Conservation (phyloP, 345 rosid genomes). For the Eucalyptus lansdowneana region DNA sequence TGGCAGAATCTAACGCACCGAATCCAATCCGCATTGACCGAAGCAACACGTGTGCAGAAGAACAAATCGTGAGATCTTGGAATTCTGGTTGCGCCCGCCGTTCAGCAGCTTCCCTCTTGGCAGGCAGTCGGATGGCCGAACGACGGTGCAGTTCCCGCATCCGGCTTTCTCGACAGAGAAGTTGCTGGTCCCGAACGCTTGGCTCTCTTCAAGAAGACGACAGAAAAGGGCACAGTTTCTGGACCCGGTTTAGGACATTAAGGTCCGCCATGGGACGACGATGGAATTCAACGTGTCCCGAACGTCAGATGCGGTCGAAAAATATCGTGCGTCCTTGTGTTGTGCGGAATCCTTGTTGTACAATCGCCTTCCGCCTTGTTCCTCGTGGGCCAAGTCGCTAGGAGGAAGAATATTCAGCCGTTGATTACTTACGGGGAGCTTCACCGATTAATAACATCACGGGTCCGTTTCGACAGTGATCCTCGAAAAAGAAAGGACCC, state of each 20-base stretch:
- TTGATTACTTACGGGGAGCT: background rate
- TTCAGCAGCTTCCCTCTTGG: background rate
- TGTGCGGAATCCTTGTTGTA: background rate
- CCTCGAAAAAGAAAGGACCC: background rate
- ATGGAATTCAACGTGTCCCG: background rate
- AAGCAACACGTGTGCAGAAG: background rate
- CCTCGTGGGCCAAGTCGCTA: background rate
- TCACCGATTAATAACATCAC: background rate
- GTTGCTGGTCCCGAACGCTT: background rate
- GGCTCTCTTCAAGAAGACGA: background rate
- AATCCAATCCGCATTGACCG: background rate
- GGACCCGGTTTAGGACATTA: background rate
- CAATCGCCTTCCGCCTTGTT: background rate
- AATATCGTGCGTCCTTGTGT: background rate
- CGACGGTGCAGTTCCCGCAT: background rate
- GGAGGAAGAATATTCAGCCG: background rate
- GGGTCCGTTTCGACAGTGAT: background rate
- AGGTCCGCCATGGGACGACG: background rate
- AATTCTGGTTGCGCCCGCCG: background rate
- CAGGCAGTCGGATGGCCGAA: background rate
- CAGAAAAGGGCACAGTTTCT: background rate
- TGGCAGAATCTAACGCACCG: background rate
- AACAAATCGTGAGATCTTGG: background rate
- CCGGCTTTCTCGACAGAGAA: background rate
- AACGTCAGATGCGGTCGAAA: background rate